Base-by-base conservation (phyloP, 2,329 filamentous ascomycete species). In the Pseudogymnoascus sp. region DNA sequence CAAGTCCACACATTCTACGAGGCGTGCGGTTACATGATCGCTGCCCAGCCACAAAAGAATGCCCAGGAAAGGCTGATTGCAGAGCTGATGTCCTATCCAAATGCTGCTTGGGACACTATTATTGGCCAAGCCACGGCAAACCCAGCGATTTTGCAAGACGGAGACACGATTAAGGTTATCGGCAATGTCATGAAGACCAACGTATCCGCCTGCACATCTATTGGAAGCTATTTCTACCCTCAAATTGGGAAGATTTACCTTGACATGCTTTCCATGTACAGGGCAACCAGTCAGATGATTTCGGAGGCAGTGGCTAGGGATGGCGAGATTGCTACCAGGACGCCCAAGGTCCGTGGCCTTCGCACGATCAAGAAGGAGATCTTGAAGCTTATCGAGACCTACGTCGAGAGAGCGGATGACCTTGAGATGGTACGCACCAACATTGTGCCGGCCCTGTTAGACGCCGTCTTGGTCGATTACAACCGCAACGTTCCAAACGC, bases 131-230 rank as follows among this genome's bases (percentile, higher is more conserved):
- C 94, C 22, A 94, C 90, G 60, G 82, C 88, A 64, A 87, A 97
- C 71, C 91, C 94, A 0, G 82, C 86, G 20, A 91, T 94, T 67
- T 81, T 99, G 11, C 91, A 97, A 73, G 91, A 97, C 70, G 80
- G 87, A 9, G 92, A 99, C 68, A 96, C 92, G 0, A 97, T 99
- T 78, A 99, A 99, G 79, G 87, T 99, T 67, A 92, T 99, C 65
- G 94, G 94, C 67, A 99, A 99, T 76, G 97, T 99, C 72, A 99
- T 99, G 94, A 99, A 99, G 83, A 99, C 94, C 0, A 99, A 99
- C 69, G 94, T 99, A 4, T 93, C 95, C n/a, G 94, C 94, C 36
- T 99, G 94, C 75, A 90, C 90, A 36, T 97, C 94, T 0, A 94
- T 99, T 62, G 94, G 95, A 35, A 86, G 90, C 59, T 99, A 97